Evolutionary conservation across 1,284 basidiomycete genomes (phyloP).

Genomic region (Ustilago cynodontis): DNA sequence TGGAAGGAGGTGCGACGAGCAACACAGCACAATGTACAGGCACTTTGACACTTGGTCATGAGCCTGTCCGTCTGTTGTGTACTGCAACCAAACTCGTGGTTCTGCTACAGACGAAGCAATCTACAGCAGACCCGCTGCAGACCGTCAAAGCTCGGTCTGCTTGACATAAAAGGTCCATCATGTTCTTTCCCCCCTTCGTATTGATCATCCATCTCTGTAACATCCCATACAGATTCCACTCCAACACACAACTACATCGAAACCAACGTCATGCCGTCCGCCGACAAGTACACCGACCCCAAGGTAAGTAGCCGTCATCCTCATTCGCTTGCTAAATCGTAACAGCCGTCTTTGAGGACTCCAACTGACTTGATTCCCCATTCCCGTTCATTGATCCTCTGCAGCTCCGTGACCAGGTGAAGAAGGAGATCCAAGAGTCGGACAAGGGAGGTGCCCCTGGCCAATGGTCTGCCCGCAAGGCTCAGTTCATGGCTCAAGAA

Average conservation of each 20-base stretch:
- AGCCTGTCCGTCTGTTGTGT: too few relatives aligned
- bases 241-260: not conserved
- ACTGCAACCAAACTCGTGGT: not conserved
- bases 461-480: slow-evolving; percentile 48
- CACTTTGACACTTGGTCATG: not conserved
- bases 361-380: not conserved
- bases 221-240: not conserved
- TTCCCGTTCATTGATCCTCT: not conserved
- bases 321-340: not conserved
- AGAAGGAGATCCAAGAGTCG: slow-evolving; percentile 42
- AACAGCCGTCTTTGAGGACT: not conserved
- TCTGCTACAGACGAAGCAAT: not conserved
- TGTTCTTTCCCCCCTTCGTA: not conserved
- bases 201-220: not conserved
- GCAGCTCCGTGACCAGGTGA: slow-evolving; percentile 37
- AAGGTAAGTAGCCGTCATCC: slow-evolving; percentile 20
- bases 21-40: not conserved
- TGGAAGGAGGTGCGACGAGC: too few relatives aligned
- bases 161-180: not conserved
- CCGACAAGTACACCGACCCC: slow-evolving; percentile 53
- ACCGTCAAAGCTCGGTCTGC: not conserved
- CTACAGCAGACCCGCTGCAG: not conserved
- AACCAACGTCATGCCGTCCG: slow-evolving; percentile 35
- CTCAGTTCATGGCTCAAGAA: slow-evolving; percentile 44
- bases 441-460: slow-evolving; percentile 49